phyloP scores from a whole-genome alignment of 2,329 filamentous ascomycete genomes.

The Dothideomycetidae sp. region DNA sequence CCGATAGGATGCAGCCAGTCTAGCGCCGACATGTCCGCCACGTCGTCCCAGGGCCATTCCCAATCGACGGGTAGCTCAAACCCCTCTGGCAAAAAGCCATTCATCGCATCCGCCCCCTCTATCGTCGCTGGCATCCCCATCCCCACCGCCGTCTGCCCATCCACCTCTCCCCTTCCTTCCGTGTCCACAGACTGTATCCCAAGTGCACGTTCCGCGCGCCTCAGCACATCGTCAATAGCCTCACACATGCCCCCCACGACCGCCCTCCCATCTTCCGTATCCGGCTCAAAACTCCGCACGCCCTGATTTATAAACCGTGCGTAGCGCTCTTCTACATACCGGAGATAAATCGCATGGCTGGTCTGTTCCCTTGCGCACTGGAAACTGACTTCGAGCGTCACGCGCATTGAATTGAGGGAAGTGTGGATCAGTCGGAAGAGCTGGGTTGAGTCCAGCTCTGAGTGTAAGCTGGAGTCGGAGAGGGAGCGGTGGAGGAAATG shows the following conservation, averaged over 20 bases:
- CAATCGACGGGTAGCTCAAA: constrained; percentile 1
- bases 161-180: background rate
- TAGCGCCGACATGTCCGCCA: constrained; percentile 41
- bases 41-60: constrained; percentile 3
- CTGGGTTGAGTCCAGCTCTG: constrained; percentile 4
- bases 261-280: background rate
- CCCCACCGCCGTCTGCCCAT: background rate
- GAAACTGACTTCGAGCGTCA: constrained; percentile 1
- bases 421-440: constrained; percentile 5
- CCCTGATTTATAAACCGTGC: constrained; percentile 1
- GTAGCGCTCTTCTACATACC: constrained; percentile 2
- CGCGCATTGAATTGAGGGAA: background rate
- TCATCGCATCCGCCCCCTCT: no score
- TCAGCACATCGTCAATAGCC: constrained; percentile 5
- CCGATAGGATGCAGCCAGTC: constrained; percentile 23
- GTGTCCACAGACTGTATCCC: background rate
- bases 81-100: background rate
- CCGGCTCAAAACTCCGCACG: background rate
- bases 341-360: background rate
- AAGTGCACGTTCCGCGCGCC: background rate
- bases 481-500: constrained; percentile 3
- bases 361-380: constrained; percentile 2
- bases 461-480: background rate
- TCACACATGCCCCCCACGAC: background rate
- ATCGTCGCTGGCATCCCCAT: no score